phyloP scores from a whole-genome alignment of 1,284 basidiomycete genomes.

The Leccinum colubrinum region DNA sequence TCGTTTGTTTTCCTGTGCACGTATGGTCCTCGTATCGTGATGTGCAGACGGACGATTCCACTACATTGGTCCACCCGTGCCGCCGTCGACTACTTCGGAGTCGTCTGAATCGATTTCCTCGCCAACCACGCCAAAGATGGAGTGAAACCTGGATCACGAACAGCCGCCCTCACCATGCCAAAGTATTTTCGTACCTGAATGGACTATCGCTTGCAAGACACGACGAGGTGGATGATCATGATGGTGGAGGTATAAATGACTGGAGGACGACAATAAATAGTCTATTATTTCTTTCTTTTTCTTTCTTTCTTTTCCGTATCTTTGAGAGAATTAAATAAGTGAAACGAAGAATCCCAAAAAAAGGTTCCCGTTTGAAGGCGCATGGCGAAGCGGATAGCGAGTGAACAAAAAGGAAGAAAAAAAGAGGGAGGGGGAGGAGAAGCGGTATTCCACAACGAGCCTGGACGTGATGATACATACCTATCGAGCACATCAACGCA shows the following conservation, averaged over 20 bases:
- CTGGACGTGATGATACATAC: conserved; percentile 8
- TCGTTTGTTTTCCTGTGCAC: neutral
- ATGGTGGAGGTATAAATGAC: neutral
- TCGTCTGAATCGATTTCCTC: neutral
- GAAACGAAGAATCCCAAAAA: neutral
- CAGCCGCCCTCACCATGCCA: neutral
- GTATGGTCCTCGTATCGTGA: neutral
- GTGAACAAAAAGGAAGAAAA: neutral
- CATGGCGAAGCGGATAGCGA: conserved; percentile 3
- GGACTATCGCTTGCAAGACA: neutral
- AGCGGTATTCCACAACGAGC: neutral
- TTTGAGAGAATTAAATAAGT: neutral
- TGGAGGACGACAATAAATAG: neutral
- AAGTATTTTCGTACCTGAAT: neutral
- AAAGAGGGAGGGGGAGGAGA: neutral
- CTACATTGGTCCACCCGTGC: conserved; percentile 40
- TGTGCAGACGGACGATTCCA: conserved; percentile 39
- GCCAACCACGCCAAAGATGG: conserved; percentile 3
- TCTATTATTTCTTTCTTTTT: neutral
- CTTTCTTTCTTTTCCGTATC: neutral
- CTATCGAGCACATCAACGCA: conserved; percentile 3
- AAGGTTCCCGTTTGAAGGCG: neutral
- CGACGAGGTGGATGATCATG: neutral
- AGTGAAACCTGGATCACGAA: conserved; percentile 7
- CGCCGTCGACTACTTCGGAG: conserved; percentile 3